Percentiles rank a stretch among this genome's conserved stretches.
phyloP scores from a whole-genome alignment of 768 basidiomycete genomes.

The Phanerochaete carnosa region DNA sequence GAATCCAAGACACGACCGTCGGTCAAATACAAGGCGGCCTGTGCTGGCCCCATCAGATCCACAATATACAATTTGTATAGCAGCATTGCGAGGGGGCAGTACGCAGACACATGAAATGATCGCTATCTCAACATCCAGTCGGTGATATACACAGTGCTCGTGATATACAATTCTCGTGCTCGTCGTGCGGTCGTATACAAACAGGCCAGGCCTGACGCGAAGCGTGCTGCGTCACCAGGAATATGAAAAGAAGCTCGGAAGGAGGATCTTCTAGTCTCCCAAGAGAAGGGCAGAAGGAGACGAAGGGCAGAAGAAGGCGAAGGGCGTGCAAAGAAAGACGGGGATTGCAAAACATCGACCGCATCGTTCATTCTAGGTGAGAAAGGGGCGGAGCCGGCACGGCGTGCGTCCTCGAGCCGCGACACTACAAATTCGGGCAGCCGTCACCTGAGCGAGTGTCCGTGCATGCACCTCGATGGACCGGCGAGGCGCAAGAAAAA shows the following conservation, averaged over 20 bases:
- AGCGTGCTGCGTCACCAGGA: background rate
- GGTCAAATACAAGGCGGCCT: too few relatives aligned
- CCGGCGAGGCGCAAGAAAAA: background rate
- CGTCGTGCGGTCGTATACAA: background rate
- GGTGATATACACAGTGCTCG: background rate
- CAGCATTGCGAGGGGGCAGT: background rate
- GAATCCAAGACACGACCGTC: too few relatives aligned
- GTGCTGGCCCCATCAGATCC: background rate
- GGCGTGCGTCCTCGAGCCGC: background rate
- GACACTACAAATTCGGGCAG: background rate
- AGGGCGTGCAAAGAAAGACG: background rate
- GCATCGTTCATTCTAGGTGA: background rate
- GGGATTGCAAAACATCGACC: constrained; percentile 9
- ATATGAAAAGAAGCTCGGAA: background rate
- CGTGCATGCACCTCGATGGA: background rate
- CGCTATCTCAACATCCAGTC: background rate
- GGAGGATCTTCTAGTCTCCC: background rate
- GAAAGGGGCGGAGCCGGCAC: background rate
- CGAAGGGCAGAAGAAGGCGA: background rate
- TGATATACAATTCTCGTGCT: too few relatives aligned
- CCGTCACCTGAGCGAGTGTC: background rate
- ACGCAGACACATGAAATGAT: background rate
- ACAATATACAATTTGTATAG: background rate
- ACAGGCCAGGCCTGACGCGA: background rate
- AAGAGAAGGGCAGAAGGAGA: background rate